Conservation (phyloP, 192 early-diverging fungal genomes). For the Chytriomyces confervae region DNA sequence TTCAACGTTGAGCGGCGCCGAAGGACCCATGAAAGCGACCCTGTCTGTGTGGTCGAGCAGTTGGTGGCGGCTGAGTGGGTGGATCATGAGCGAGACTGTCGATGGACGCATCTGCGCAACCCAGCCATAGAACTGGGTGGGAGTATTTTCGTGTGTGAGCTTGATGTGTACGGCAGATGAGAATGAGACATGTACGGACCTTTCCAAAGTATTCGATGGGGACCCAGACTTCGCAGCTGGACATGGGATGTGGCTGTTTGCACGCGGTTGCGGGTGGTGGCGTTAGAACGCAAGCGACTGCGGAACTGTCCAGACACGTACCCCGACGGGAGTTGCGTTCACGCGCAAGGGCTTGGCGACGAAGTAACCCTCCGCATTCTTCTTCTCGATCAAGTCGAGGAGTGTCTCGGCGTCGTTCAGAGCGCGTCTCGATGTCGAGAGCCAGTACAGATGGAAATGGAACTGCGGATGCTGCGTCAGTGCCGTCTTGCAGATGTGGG, state of each 20-base stretch:
- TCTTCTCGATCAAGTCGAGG: slow-evolving; percentile 41
- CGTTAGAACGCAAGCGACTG: no score
- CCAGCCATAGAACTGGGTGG: not conserved
- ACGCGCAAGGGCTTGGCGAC: slow-evolving; percentile 54
- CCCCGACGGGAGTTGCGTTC: slow-evolving; percentile 25
- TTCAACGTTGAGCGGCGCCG: slow-evolving; percentile 57
- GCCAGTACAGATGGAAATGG: slow-evolving; percentile 75
- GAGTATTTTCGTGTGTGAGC: no score
- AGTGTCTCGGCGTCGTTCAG: slow-evolving; percentile 25
- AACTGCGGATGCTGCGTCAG: not conserved
- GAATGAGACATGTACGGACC: slow-evolving; percentile 45
- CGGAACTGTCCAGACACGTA: slow-evolving; percentile 40
- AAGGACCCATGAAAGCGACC: slow-evolving; percentile 63
- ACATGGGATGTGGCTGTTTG: slow-evolving; percentile 68
- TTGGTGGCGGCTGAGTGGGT: slow-evolving; percentile 63
- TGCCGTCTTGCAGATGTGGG: not conserved
- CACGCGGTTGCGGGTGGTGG: not conserved
- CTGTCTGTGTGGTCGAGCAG: slow-evolving; percentile 62
- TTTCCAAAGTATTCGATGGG: slow-evolving; percentile 65
- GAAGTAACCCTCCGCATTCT: slow-evolving; percentile 58
- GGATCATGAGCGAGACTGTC: slow-evolving; percentile 61
- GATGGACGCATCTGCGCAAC: slow-evolving; percentile 56
- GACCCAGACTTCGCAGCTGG: slow-evolving; percentile 68
- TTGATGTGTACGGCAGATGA: no score
- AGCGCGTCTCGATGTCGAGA: slow-evolving; percentile 49